phyloP scores from a whole-genome alignment of 441 rosid genomes.

The Populus hybrid region DNA sequence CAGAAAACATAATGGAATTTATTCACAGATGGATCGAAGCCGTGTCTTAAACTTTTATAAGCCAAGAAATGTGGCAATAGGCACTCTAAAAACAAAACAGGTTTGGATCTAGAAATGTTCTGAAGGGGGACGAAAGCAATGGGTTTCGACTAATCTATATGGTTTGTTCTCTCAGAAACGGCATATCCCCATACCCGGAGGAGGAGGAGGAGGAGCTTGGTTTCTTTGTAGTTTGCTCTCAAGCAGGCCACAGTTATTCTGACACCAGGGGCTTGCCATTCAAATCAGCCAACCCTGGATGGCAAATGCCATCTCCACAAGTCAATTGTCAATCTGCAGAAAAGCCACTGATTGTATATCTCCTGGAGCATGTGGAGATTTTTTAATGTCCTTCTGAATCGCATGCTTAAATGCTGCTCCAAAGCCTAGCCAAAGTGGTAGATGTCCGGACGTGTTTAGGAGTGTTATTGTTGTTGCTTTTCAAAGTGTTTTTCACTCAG shows the following conservation, averaged over 20 bases:
- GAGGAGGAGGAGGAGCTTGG: conserved; percentile 51
- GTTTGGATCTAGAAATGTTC: no score
- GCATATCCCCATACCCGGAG: conserved; percentile 50
- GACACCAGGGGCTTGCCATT: conserved; percentile 84
- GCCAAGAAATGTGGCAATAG: background rate
- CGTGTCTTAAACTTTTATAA: background rate
- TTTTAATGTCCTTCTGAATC: conserved; percentile 47
- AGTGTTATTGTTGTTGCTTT: no score
- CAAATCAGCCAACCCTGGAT: conserved; percentile 78
- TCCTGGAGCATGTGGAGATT: conserved; percentile 74
- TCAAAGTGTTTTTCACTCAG: no score
- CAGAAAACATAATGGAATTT: background rate
- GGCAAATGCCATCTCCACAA: conserved; percentile 96
- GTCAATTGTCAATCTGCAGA: conserved; percentile 88
- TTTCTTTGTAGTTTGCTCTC: conserved; percentile 61
- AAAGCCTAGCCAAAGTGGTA: conserved; percentile 93
- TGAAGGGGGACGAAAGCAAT: no score
- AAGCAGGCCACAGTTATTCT: conserved; percentile 57
- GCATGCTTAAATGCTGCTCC: conserved; percentile 70
- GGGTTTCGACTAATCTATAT: background rate
- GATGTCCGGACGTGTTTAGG: conserved; percentile 11
- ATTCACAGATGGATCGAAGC: background rate
- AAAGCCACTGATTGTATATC: conserved; percentile 88
- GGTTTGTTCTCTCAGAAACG: no score
- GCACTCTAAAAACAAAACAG: no score